Evolutionary conservation across 306 rosid species (phyloP).

Genomic region (Lithocarpus polystachyus): DNA sequence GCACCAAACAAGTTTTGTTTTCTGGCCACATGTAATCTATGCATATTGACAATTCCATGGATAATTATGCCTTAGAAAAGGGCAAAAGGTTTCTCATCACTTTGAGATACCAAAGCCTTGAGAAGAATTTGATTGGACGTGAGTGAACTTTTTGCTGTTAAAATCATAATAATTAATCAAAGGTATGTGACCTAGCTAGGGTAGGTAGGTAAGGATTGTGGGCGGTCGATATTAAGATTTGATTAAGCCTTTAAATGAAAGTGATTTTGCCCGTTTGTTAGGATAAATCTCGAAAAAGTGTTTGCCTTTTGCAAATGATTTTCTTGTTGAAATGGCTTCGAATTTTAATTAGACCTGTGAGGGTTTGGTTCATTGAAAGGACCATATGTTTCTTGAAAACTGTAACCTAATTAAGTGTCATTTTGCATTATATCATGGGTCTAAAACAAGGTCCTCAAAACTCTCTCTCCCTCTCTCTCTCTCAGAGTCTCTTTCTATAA

Average conservation of each 20-base stretch:
- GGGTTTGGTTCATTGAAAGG: slow-evolving; percentile 37
- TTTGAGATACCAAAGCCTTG: slow-evolving; percentile 42
- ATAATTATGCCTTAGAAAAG: slow-evolving; percentile 38
- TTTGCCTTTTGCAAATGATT: slow-evolving; percentile 25
- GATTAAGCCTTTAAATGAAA: slow-evolving; percentile 17
- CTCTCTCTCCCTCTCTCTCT: background rate
- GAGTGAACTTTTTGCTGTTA: slow-evolving; percentile 32
- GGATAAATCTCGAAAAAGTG: slow-evolving; percentile 34
- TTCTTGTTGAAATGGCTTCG: slow-evolving; percentile 33
- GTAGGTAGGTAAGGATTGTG: slow-evolving; percentile 45
- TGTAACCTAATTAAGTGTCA: slow-evolving; percentile 2
- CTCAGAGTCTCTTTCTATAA: background rate
- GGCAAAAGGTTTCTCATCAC: slow-evolving; percentile 20
- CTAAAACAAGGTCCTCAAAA: background rate
- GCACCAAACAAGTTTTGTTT: slow-evolving; percentile 19
- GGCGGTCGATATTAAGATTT: slow-evolving; percentile 31
- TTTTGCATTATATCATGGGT: background rate
- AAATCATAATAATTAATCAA: slow-evolving; percentile 27
- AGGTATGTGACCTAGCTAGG: slow-evolving; percentile 40
- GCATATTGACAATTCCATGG: slow-evolving; percentile 12
- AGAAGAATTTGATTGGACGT: slow-evolving; percentile 51
- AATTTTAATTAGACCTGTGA: slow-evolving; percentile 21
- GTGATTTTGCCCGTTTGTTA: slow-evolving; percentile 25
- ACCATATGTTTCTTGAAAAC: background rate
- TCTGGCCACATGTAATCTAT: slow-evolving; percentile 26